Conservation (phyloP, 306 rosid species). For the Clitoria ternatea region DNA sequence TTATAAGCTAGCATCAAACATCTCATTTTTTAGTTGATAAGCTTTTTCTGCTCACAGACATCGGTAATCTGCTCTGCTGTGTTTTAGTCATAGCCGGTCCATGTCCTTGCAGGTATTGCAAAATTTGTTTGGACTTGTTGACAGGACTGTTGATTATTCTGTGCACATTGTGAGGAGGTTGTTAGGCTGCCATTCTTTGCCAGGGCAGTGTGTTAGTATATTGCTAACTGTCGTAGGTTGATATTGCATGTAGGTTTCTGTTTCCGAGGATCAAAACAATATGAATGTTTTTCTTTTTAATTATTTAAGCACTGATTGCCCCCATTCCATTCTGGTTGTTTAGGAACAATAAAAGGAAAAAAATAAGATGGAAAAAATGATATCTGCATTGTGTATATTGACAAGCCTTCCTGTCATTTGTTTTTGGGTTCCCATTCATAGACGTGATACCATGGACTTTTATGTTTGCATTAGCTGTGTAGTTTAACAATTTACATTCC, state of each 20-base stretch:
- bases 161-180: constrained; percentile 15
- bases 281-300: not conserved
- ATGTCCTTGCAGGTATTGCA: constrained; percentile 28
- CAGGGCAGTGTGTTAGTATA: not conserved
- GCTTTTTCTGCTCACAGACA: not conserved
- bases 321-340: not conserved
- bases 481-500: not conserved
- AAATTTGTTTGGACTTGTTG: constrained; percentile 8
- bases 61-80: not conserved
- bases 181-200: constrained; percentile 5
- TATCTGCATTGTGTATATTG: too few species aligned
- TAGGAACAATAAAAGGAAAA: not conserved
- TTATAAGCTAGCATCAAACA: not conserved
- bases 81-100: constrained; percentile 18
- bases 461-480: too few species aligned
- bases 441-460: too few species aligned
- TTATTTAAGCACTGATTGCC: not conserved
- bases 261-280: not conserved
- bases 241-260: constrained; percentile 1
- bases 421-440: not conserved
- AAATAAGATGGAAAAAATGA: constrained; percentile 2
- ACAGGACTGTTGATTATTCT: not conserved
- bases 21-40: not conserved
- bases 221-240: constrained; percentile 13
- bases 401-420: not conserved